Evolutionary conservation across 1,284 basidiomycete species (phyloP).

Genomic region (Malassezia obtusa): DNA sequence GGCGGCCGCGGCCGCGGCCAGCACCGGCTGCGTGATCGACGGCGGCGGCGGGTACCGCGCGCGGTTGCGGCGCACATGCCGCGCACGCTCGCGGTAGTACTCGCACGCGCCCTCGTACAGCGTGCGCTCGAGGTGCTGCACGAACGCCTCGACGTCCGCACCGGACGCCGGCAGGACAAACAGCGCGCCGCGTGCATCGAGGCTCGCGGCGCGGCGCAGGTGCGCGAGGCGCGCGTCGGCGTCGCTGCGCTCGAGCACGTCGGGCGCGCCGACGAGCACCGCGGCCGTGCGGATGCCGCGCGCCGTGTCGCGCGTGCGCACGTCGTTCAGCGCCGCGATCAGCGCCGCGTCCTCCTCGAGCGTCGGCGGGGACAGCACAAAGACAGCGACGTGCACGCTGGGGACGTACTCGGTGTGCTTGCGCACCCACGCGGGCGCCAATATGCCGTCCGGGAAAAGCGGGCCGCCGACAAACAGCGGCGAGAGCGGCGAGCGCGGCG

Average conservation of each 20-base stretch:
- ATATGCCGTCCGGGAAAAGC: constrained; percentile 81
- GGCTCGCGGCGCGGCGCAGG: constrained; percentile 71
- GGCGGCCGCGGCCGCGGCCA: constrained; percentile 18
- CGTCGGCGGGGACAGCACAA: constrained; percentile 57
- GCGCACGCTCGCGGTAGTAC: constrained; percentile 82
- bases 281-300: constrained; percentile 86
- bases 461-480: constrained; percentile 79
- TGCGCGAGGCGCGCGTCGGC: constrained; percentile 73
- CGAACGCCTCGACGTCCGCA: constrained; percentile 57
- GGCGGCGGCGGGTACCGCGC: constrained; percentile 56
- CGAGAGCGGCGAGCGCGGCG: constrained; percentile 70
- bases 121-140: constrained; percentile 66
- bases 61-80: constrained; percentile 78
- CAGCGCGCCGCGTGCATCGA: constrained; percentile 80
- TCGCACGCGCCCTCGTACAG: constrained; percentile 78
- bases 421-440: constrained; percentile 91
- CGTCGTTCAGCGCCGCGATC: constrained; percentile 60
- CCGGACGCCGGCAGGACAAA: constrained; percentile 84
- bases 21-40: constrained; percentile 31
- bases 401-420: constrained; percentile 87
- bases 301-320: constrained; percentile 70
- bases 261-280: constrained; percentile 77
- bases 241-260: constrained; percentile 56
- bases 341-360: constrained; percentile 56
- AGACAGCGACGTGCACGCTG: constrained; percentile 80